These are phyloP conservation scores for Ballota nigra DNA, from an alignment of 257 asterid species.

Conservation along the genomic window DNA sequence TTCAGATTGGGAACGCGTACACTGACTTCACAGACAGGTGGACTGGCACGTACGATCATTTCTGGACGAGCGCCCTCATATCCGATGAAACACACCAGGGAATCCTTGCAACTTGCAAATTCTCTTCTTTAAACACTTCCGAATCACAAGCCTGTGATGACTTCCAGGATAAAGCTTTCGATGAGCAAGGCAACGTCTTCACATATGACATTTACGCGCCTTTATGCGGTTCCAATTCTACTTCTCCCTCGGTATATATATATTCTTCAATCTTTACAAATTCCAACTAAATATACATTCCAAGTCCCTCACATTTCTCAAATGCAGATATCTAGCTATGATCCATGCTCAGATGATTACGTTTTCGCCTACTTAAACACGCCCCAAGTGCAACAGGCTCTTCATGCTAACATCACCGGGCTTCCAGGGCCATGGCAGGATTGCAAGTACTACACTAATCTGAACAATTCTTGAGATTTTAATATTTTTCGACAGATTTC, in stretches of 20 bases:
- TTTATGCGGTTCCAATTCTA: constrained; percentile 37
- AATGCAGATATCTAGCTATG: constrained; percentile 39
- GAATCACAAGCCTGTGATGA: constrained; percentile 26
- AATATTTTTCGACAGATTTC: background rate
- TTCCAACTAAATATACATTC: background rate
- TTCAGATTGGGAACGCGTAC: constrained; percentile 67
- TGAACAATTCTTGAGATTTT: background rate
- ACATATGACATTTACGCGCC: constrained; percentile 51
- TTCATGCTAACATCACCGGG: constrained; percentile 48
- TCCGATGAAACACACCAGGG: constrained; percentile 62
- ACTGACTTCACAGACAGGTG: constrained; percentile 31
- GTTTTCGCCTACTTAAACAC: constrained; percentile 37
- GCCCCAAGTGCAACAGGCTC: constrained; percentile 47
- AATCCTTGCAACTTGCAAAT: constrained; percentile 42
- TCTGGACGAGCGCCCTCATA: constrained; percentile 57
- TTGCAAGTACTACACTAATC: constrained; percentile 43
- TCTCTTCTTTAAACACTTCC: constrained; percentile 20
- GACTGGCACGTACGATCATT: constrained; percentile 44
- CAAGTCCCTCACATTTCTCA: background rate
- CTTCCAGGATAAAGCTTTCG: constrained; percentile 15
- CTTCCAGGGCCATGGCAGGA: constrained; percentile 40
- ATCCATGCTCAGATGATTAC: constrained; percentile 53
- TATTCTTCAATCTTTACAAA: background rate
- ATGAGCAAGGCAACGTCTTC: constrained; percentile 23
- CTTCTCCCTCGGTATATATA: constrained; percentile 33